Conservation (phyloP, 2,329 filamentous ascomycete species). For the Ophiostoma pallidulum region DNA sequence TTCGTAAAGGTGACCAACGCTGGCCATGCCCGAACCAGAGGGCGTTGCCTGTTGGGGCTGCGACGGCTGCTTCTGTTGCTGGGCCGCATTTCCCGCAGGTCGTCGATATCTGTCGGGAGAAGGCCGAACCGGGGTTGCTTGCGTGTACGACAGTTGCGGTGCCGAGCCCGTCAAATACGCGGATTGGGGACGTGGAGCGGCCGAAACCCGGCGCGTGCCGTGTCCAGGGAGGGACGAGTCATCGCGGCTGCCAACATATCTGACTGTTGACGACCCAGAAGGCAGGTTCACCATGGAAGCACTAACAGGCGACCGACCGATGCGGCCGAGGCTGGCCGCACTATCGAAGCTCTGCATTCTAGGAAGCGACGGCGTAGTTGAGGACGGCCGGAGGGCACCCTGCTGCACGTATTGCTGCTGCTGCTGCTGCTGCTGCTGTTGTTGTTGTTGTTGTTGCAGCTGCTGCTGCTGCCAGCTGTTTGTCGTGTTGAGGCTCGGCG, state of each 20-base stretch:
- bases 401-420: conserved; percentile 11
- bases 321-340: conserved; percentile 1
- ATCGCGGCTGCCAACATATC: conserved; percentile 38
- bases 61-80: conserved; percentile 10
- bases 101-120: conserved; percentile 80
- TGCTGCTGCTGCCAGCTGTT: conserved; percentile 10
- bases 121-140: conserved; percentile 51
- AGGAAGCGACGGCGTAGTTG: conserved; percentile 35
- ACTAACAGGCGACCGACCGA: conserved; percentile 26
- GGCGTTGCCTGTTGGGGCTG: conserved; percentile 32
- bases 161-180: conserved; percentile 29
- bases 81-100: conserved; percentile 37
- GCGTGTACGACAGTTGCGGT: conserved; percentile 44
- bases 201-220: conserved; percentile 31
- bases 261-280: conserved; percentile 24
- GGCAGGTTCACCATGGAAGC: conserved; percentile 32
- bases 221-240: conserved; percentile 36
- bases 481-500: conserved; percentile 52
- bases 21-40: conserved; percentile 45
- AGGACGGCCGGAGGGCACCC: conserved; percentile 36
- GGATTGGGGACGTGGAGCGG: conserved; percentile 34
- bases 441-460: conserved; percentile 3
- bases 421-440: background rate
- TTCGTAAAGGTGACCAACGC: conserved; percentile 38
- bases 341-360: conserved; percentile 31